Conservation (phyloP, 768 basidiomycete species). For the Mrakia blollopis region DNA sequence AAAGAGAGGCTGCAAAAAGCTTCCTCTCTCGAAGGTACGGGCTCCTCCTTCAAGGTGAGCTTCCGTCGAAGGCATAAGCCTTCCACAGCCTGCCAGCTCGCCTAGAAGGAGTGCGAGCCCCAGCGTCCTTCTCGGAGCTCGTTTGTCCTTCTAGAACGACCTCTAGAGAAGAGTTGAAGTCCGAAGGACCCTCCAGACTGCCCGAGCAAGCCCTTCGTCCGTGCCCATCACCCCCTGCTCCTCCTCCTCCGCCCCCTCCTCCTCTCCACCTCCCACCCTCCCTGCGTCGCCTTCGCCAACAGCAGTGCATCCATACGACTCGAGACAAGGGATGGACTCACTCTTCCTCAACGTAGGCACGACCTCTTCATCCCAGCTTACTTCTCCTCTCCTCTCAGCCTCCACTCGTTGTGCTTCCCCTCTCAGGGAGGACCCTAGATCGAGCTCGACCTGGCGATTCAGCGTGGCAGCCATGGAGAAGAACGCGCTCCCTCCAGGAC, state of each 20-base stretch:
- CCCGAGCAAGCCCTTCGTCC: too few relatives aligned
- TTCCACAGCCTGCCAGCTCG: too few relatives aligned
- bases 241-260: not conserved
- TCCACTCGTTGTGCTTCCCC: not conserved
- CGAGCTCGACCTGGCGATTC: not conserved
- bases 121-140: too few relatives aligned
- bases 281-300: not conserved
- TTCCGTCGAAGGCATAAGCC: too few relatives aligned
- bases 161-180: too few relatives aligned
- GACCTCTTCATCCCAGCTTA: constrained; percentile 10
- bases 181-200: too few relatives aligned
- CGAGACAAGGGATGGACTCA: not conserved
- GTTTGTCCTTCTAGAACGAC: too few relatives aligned
- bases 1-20: not conserved
- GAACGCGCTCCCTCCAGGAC: not conserved
- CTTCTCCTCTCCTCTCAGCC: not conserved
- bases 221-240: too few relatives aligned
- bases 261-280: not conserved
- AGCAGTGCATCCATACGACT: not conserved
- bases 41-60: not conserved
- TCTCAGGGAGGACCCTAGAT: not conserved
- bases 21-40: not conserved
- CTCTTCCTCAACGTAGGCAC: constrained; percentile 14
- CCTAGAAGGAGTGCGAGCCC: too few relatives aligned
- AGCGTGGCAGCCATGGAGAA: not conserved